phyloP scores from a whole-genome alignment of 345 rosid genomes.

The Xanthoceras sorbifolium region DNA sequence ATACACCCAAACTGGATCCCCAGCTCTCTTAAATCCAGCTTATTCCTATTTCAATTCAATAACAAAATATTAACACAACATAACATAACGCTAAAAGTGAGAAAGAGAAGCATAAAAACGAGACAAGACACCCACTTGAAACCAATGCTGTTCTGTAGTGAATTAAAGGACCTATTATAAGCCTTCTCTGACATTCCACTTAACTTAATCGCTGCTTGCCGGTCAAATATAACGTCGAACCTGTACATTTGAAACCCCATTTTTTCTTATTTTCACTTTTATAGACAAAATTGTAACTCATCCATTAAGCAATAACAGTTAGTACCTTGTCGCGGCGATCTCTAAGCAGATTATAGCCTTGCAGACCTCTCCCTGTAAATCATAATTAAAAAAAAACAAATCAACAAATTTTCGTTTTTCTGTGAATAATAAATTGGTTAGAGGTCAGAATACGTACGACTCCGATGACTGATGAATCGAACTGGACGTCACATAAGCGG shows the following conservation, averaged over 20 bases:
- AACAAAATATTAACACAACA: background rate
- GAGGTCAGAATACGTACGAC: constrained; percentile 45
- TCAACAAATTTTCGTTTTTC: background rate
- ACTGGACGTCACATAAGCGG: constrained; percentile 89
- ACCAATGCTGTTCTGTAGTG: constrained; percentile 72
- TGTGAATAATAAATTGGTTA: background rate
- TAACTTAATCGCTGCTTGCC: constrained; percentile 63
- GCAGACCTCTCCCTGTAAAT: constrained; percentile 80
- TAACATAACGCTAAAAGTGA: background rate
- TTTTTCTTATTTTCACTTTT: background rate
- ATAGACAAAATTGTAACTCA: background rate
- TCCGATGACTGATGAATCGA: constrained; percentile 90
- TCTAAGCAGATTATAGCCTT: constrained; percentile 91
- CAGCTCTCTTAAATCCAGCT: constrained; percentile 69
- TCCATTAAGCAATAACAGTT: background rate
- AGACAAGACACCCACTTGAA: constrained; percentile 55
- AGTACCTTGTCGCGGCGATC: constrained; percentile 76
- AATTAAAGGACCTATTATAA: constrained; percentile 77
- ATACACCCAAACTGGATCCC: constrained; percentile 92
- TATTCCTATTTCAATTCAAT: constrained; percentile 46
- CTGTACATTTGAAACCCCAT: constrained; percentile 30
- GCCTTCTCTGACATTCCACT: constrained; percentile 97
- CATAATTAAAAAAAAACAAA: background rate
- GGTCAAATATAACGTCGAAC: constrained; percentile 68
- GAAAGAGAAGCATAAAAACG: background rate